Evolutionary conservation across 345 rosid species (phyloP).

Genomic region (Eutrema heterophyllum): DNA sequence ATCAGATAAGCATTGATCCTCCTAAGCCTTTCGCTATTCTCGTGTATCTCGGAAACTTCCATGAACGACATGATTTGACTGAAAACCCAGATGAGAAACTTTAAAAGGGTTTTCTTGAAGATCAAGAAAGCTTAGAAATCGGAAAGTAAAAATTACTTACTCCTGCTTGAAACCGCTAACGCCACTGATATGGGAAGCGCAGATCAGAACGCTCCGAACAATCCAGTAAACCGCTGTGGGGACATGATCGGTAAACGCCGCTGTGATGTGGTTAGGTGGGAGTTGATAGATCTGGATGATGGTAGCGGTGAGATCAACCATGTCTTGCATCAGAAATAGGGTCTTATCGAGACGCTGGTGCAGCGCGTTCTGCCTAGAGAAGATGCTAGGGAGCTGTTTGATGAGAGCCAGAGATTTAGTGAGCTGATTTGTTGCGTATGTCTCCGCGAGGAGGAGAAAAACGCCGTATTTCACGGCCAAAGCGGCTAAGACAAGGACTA

Average conservation of each 20-base stretch:
- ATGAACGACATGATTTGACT: conserved; percentile 51
- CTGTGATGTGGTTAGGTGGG: conserved; percentile 51
- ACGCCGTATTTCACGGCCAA: conserved; percentile 81
- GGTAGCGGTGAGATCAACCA: conserved; percentile 57
- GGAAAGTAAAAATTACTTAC: conserved; percentile 30
- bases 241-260: conserved; percentile 42
- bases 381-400: conserved; percentile 58
- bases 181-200: conserved; percentile 56
- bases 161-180: conserved; percentile 53
- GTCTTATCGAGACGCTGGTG: conserved; percentile 55
- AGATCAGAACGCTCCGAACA: conserved; percentile 58
- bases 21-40: conserved; percentile 51
- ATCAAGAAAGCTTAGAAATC: neutral
- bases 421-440: conserved; percentile 58
- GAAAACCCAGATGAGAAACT: conserved; percentile 7
- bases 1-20: conserved; percentile 41
- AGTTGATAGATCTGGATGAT: conserved; percentile 55
- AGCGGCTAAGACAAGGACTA: conserved; percentile 68
- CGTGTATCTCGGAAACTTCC: conserved; percentile 69
- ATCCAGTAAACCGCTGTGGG: conserved; percentile 87
- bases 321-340: conserved; percentile 46
- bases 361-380: conserved; percentile 41
- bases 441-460: conserved; percentile 73
- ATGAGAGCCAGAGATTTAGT: conserved; percentile 79
- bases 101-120: neutral